Percentiles rank a stretch among this genome's conserved stretches.
Evolutionary conservation across 441 rosid genomes (phyloP).

Genomic region (Bruguiera hainesii): DNA sequence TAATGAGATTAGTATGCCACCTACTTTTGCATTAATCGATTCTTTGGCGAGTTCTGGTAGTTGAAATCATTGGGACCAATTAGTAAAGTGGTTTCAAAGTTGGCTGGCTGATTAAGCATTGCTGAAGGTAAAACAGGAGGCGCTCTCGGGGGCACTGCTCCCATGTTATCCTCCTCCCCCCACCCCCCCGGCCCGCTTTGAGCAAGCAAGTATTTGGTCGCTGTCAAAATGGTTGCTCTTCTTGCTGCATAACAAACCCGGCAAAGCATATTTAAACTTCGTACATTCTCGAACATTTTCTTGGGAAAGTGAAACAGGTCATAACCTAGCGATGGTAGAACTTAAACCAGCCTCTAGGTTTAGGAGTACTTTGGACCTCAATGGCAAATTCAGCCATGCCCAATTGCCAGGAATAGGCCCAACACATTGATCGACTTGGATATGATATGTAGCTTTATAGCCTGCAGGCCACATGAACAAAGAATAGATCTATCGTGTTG

Average conservation of each 20-base stretch:
- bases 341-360: background rate
- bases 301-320: slow-evolving; percentile 3
- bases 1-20: too few species aligned
- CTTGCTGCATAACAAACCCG: background rate
- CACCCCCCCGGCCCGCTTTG: background rate
- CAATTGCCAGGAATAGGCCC: background rate
- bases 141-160: slow-evolving; percentile 2
- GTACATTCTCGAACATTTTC: background rate
- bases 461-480: slow-evolving; percentile 1
- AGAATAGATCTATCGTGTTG: background rate
- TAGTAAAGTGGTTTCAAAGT: background rate
- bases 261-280: slow-evolving; percentile 3
- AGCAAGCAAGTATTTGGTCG: slow-evolving; percentile 11
- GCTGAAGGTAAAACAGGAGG: background rate
- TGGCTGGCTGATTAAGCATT: slow-evolving; percentile 1
- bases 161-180: background rate
- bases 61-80: too few species aligned
- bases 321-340: background rate
- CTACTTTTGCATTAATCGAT: too few species aligned
- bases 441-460: background rate
- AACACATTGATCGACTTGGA: background rate
- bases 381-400: background rate
- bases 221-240: background rate
- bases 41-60: too few species aligned
- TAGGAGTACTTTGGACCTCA: background rate